Percentiles rank a stretch among this genome's conserved stretches.
Evolutionary conservation across 192 early-diverging fungal species (phyloP).

Genomic region (Rhizophagus sp.): DNA sequence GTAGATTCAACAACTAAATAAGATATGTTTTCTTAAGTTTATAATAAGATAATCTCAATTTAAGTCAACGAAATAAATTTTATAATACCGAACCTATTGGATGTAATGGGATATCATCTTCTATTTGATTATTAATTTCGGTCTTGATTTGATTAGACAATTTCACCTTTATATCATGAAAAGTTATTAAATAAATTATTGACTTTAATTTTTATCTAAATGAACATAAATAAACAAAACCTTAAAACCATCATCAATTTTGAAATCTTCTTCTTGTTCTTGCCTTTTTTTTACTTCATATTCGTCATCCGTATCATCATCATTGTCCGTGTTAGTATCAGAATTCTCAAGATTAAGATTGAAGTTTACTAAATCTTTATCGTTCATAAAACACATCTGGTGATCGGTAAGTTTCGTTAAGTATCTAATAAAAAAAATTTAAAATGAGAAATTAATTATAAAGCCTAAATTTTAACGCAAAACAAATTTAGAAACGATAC

Average conservation of each 20-base stretch:
- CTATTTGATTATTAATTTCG: not conserved
- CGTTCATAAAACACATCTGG: constrained; percentile 27
- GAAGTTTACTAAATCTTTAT: constrained; percentile 12
- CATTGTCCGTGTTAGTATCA: not conserved
- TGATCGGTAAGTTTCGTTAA: constrained; percentile 30
- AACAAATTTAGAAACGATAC: not conserved
- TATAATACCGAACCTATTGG: not conserved
- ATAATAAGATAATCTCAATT: too few species aligned
- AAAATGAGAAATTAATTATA: not conserved
- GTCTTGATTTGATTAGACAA: not conserved
- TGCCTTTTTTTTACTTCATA: constrained; percentile 20
- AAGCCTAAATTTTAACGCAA: not conserved
- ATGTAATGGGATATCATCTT: not conserved
- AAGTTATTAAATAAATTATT: too few species aligned
- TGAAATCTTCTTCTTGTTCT: constrained; percentile 13
- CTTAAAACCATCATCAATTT: not conserved
- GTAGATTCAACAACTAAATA: constrained; percentile 14
- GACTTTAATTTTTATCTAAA: too few species aligned
- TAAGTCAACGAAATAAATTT: not conserved
- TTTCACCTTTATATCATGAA: not conserved
- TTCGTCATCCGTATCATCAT: not conserved
- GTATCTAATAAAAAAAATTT: not conserved
- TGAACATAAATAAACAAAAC: not conserved
- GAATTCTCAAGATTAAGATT: not conserved
- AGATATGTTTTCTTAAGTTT: not conserved